Base-by-base conservation (phyloP, 2,329 filamentous ascomycete species). In the Fulvia fulva region DNA sequence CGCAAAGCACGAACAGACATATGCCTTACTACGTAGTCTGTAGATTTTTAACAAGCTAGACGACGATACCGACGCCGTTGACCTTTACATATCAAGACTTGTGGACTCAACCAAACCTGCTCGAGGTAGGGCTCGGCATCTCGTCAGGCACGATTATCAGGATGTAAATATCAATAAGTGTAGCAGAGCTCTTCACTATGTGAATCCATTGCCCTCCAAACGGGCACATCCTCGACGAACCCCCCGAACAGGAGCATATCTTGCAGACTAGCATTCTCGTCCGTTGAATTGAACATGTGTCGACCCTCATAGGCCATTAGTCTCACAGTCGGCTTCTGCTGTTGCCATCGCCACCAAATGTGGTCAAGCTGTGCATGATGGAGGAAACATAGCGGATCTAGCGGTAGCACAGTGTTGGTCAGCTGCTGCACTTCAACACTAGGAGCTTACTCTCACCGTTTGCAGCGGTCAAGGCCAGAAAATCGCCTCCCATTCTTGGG, bases 341-440 rank as follows among this genome's bases (percentile, higher is more conserved):
- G 43, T 32, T 57, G 55, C 55, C 55, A 57, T 11, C 14, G 49
- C 55, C 55, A 55, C 52, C 52, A 55, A 3, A 55, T 30, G 8
- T 28, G 37, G 47, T 55, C 52, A 19, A 55, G 21, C 28, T 55
- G 52, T 7, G 41, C 52, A 22, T 55, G 52, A 22, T 55, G 52
- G 21, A 55, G 7, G n/a, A 28, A 55, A 26, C 46, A 55, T 9
- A 55, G 19, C 22, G 52, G 52, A 32, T 55, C 52, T 55, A 34
- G 43, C 8, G 26, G 46, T 23, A 23, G 5, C 46, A 49, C n/a
- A 12, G 5, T 49, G 19, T 12, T 23, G 5, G 22, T 22, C 12
- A 46, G 43, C n/a, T 11, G n/a, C n/a, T n/a, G n/a, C n/a, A n/a
- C n/a, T n/a, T n/a, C n/a, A n/a, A n/a, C n/a, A n/a, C n/a, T n/a